phyloP scores from a whole-genome alignment of 257 asterid species.

The Solanum phureja region DNA sequence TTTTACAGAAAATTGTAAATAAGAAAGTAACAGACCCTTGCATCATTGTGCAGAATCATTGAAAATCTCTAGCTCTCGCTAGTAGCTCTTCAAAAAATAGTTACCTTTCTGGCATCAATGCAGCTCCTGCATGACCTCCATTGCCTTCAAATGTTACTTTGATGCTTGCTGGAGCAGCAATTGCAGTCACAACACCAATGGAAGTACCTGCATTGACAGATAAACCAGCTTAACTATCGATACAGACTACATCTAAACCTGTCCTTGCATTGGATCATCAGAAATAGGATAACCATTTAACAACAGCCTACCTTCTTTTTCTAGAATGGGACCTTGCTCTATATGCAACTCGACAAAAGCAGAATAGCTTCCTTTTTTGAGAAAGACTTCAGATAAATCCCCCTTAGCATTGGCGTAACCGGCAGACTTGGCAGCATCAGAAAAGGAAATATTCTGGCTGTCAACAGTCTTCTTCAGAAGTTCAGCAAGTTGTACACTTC shows the following conservation, averaged over 20 bases:
- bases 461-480: too few species aligned
- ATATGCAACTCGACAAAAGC: conserved; percentile 85
- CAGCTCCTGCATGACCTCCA: conserved; percentile 99
- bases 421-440: conserved; percentile 71
- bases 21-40: neutral
- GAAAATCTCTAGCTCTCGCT: neutral
- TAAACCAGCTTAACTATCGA: neutral
- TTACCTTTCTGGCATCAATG: conserved; percentile 76
- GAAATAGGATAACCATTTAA: neutral
- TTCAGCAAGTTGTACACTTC: too few species aligned
- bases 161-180: conserved; percentile 99
- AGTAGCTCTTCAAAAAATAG: neutral
- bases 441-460: conserved; percentile 7
- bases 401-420: conserved; percentile 37
- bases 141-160: conserved; percentile 85
- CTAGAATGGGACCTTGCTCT: conserved; percentile 96
- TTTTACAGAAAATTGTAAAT: neutral
- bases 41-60: neutral
- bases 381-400: conserved; percentile 50
- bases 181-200: conserved; percentile 87
- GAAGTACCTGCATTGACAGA: conserved; percentile 27
- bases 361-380: conserved; percentile 65
- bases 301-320: conserved; percentile 67
- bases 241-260: neutral
- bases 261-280: neutral